Percentiles rank a stretch among this genome's conserved stretches.
phyloP scores from a whole-genome alignment of 768 basidiomycete species.

The Lactifluus pinguis region DNA sequence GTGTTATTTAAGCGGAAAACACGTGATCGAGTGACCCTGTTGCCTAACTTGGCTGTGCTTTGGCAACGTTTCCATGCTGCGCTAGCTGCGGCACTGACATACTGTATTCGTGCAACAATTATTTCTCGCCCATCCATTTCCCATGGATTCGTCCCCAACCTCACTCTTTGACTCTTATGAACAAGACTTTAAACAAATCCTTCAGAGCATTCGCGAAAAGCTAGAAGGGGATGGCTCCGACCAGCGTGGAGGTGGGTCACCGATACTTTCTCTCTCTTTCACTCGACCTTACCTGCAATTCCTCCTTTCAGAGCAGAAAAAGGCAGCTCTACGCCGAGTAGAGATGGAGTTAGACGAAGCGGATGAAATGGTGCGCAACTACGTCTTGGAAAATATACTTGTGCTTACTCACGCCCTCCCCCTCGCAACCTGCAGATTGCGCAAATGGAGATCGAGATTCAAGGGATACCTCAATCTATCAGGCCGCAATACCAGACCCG shows the following conservation, averaged over 20 bases:
- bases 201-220: slow-evolving; percentile 65
- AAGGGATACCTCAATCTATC: slow-evolving; percentile 84
- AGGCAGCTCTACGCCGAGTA: slow-evolving; percentile 68
- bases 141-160: slow-evolving; percentile 78
- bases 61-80: too few relatives aligned
- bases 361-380: slow-evolving; percentile 76
- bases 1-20: not conserved
- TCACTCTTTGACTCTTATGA: slow-evolving; percentile 88
- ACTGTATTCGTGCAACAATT: too few relatives aligned
- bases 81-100: too few relatives aligned
- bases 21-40: not conserved
- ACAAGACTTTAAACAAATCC: slow-evolving; percentile 80
- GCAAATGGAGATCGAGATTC: slow-evolving; percentile 99
- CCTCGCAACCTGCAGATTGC: slow-evolving; percentile 52
- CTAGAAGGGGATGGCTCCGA: slow-evolving; percentile 62
- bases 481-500: slow-evolving; percentile 68
- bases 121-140: not conserved
- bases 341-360: slow-evolving; percentile 98
- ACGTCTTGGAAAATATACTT: not conserved
- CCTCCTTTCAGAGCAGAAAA: slow-evolving; percentile 57
- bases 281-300: not conserved
- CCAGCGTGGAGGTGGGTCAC: slow-evolving; percentile 56
- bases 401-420: not conserved
- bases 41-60: too few relatives aligned
- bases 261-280: too few relatives aligned